These are phyloP conservation scores for Trichoderma reesei DNA, from an alignment of 495 filamentous ascomycete species.

Conservation along the genomic window DNA sequence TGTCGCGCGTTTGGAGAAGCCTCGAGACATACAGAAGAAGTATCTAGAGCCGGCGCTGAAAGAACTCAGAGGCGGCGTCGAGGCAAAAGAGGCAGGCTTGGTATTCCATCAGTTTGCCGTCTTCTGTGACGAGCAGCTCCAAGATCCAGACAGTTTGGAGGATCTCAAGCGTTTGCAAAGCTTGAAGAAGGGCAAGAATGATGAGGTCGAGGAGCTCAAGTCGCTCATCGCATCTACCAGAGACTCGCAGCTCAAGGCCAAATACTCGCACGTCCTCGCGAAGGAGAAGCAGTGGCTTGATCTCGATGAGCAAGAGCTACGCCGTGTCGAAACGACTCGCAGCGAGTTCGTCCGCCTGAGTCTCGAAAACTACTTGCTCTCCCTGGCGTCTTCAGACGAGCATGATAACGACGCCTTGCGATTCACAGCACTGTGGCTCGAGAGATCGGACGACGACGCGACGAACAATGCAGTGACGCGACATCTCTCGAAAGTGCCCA, in stretches of 20 bases:
- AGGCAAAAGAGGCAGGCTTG: slow-evolving; percentile 67
- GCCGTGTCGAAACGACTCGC: slow-evolving; percentile 61
- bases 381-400: slow-evolving; percentile 70
- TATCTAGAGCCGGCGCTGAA: slow-evolving; percentile 77
- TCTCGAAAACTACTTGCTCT: slow-evolving; percentile 89
- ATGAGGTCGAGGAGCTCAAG: slow-evolving; percentile 61
- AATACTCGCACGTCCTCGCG: slow-evolving; percentile 29
- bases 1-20: slow-evolving; percentile 85
- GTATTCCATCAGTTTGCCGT: slow-evolving; percentile 91
- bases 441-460: slow-evolving; percentile 58
- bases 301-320: slow-evolving; percentile 78
- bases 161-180: slow-evolving; percentile 75
- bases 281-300: slow-evolving; percentile 84
- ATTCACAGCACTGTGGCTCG: slow-evolving; percentile 93
- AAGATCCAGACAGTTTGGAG: slow-evolving; percentile 72
- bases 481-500: slow-evolving; percentile 64
- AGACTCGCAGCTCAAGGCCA: slow-evolving; percentile 29
- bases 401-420: slow-evolving; percentile 84
- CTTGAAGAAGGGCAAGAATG: slow-evolving; percentile 68
- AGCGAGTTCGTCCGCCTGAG: slow-evolving; percentile 75
- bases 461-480: slow-evolving; percentile 68
- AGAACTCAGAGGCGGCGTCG: slow-evolving; percentile 58
- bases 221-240: slow-evolving; percentile 33
- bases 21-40: slow-evolving; percentile 74
- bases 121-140: slow-evolving; percentile 89